Base-by-base conservation (phyloP, 805 yeast species). In the Sungouiella blattae region DNA sequence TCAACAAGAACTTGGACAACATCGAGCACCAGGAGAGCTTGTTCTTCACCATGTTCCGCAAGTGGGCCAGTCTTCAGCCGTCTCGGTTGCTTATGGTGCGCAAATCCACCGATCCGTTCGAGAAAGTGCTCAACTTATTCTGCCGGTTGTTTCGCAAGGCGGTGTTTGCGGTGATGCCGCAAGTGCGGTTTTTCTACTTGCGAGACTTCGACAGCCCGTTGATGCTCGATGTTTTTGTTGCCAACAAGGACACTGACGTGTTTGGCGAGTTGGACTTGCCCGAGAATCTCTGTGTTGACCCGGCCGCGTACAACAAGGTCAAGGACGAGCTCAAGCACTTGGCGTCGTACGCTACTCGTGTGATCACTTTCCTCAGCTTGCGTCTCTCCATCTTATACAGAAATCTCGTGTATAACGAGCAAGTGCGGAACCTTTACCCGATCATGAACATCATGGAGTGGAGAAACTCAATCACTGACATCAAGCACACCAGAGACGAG, bases 131-230 rank as follows among this genome's bases (percentile, higher is more conserved):
- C 15, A 62, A 55, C 32, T 43, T 66, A 11, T 63, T 55, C 41
- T 60, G 47, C 47, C 55, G 59, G 33, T 51, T 53, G 5, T 53
- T 62, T 34, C 62, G 58, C 33, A 64, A 63, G 39, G 49, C 59
- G 0, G 41, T 64, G 15, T 61, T 48, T 42, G 63, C 67, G 2
- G 43, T 64, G 13, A 48, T 58, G 16, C 72, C 72, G 2, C 72
- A 66, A 32, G 55, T 64, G n/a, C 64, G 59, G 38, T 66, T 57
- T 39, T 62, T 60, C 46, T 64, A 60, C 36, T 39, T 66, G 8
- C 40, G 69, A 18, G 72, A 66, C 46, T 65, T 66, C 40, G 70
- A 63, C 40, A 50, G 58, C 33, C 70, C 72, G 2, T 51, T 66
- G 34, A 64, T 64, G 64, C 40, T 59, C 28, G 70, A 66, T 32